Evolutionary conservation across 805 yeast species (phyloP).

Genomic region (Scheffersomyces amazonensis): DNA sequence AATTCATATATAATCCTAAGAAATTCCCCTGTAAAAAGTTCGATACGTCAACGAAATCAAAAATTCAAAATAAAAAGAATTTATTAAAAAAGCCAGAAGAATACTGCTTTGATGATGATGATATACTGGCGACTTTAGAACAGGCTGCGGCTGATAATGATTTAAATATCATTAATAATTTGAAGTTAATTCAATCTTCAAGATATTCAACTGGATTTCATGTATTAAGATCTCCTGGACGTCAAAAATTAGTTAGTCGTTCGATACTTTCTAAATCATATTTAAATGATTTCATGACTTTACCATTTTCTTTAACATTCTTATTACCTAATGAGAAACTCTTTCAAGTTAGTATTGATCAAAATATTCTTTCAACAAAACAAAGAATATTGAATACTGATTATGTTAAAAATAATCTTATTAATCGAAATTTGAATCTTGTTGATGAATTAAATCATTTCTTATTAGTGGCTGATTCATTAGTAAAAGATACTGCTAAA

Average conservation of each 20-base stretch:
- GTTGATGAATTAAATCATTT: not conserved
- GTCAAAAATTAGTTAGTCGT: conserved; percentile 24
- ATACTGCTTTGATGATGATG: conserved; percentile 24
- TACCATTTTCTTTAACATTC: conserved; percentile 30
- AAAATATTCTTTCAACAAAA: conserved; percentile 5
- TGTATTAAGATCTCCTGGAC: conserved; percentile 29
- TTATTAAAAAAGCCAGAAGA: conserved; percentile 6
- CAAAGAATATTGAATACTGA: not conserved
- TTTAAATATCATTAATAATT: not conserved
- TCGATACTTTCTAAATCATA: conserved; percentile 35
- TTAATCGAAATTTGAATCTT: not conserved
- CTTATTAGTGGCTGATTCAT: not conserved
- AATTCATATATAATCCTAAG: conserved; percentile 8
- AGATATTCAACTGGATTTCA: conserved; percentile 35
- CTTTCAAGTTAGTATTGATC: conserved; percentile 15
- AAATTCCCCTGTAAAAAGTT: conserved; percentile 17
- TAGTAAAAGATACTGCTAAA: not conserved
- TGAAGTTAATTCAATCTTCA: conserved; percentile 5
- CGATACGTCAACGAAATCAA: conserved; percentile 11
- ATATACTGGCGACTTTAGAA: conserved; percentile 7
- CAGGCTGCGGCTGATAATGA: not conserved
- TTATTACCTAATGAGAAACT: conserved; percentile 20
- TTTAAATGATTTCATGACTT: conserved; percentile 39
- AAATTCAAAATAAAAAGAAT: not conserved
- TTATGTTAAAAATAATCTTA: not conserved